phyloP scores from a whole-genome alignment of 257 asterid species.

The Rauvolfia tetraphylla region DNA sequence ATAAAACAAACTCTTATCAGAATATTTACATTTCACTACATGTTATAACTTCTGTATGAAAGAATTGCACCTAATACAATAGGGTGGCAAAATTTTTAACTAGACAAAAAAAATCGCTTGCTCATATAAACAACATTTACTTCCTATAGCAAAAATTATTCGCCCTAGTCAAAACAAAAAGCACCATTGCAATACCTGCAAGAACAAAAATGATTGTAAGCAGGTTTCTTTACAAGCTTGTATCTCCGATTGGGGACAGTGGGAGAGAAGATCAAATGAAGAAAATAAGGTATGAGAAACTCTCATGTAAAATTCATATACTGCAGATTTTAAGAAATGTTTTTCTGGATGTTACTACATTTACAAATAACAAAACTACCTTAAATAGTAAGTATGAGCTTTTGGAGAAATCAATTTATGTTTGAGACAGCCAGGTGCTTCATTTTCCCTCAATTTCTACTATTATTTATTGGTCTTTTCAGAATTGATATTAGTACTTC shows the following conservation, averaged over 20 bases:
- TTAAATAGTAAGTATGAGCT: not conserved
- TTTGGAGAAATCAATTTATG: not conserved
- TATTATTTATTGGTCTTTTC: not conserved
- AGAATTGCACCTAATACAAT: not conserved
- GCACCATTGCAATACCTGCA: slow-evolving; percentile 84
- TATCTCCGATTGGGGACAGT: not conserved
- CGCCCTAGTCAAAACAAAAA: slow-evolving; percentile 54
- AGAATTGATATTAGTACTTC: not conserved
- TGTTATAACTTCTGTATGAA: not conserved
- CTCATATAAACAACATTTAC: not conserved
- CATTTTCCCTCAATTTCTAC: not conserved
- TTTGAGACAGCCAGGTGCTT: not conserved
- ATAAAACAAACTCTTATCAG: not conserved
- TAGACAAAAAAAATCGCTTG: not conserved
- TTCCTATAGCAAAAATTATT: not conserved
- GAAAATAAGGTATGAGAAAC: not conserved
- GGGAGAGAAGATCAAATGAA: not conserved
- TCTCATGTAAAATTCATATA: not conserved
- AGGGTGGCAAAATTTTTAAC: not conserved
- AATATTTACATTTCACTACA: not conserved
- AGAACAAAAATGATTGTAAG: not conserved
- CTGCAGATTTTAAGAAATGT: not conserved
- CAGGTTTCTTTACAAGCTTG: not conserved
- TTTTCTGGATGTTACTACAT: not conserved
- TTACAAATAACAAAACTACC: not conserved